These are phyloP conservation scores for Alternaria burnsii DNA, from an alignment of 2,329 filamentous ascomycete genomes.

Conservation along the genomic window DNA sequence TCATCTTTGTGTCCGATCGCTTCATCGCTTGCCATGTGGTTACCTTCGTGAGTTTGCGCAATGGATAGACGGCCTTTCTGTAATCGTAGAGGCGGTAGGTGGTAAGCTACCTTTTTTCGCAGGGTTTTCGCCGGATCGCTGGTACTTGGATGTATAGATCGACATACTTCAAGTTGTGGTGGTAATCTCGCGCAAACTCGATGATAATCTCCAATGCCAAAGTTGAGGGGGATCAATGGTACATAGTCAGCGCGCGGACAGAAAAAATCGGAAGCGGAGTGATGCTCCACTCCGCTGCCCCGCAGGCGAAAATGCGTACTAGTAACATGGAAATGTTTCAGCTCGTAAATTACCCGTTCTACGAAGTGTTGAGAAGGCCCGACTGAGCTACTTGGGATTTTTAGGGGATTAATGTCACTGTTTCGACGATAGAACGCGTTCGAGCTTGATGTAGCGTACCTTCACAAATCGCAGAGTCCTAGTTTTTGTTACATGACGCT, in stretches of 20 bases:
- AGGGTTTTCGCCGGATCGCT: neutral
- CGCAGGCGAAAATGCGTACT: neutral
- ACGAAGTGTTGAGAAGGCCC: neutral
- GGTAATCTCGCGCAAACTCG: neutral
- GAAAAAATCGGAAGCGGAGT: neutral
- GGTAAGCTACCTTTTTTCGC: neutral
- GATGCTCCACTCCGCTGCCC: neutral
- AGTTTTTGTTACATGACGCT: neutral
- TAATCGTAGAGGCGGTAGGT: too few relatives aligned
- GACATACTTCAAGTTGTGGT: neutral
- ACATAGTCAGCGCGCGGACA: neutral
- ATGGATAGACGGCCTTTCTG: too few relatives aligned
- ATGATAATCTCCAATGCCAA: neutral
- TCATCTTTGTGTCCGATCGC: slow-evolving; percentile 12
- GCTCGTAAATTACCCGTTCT: neutral
- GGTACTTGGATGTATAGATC: neutral
- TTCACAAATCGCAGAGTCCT: neutral
- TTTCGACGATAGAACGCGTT: neutral
- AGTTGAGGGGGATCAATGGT: neutral
- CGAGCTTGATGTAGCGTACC: neutral
- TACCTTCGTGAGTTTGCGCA: too few relatives aligned
- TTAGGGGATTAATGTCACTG: neutral
- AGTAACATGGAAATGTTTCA: neutral
- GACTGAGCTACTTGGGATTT: neutral
- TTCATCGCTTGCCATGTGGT: neutral